Base-by-base conservation (phyloP, 1,139 yeast species). In the Groenewaldozyma auringiensis region DNA sequence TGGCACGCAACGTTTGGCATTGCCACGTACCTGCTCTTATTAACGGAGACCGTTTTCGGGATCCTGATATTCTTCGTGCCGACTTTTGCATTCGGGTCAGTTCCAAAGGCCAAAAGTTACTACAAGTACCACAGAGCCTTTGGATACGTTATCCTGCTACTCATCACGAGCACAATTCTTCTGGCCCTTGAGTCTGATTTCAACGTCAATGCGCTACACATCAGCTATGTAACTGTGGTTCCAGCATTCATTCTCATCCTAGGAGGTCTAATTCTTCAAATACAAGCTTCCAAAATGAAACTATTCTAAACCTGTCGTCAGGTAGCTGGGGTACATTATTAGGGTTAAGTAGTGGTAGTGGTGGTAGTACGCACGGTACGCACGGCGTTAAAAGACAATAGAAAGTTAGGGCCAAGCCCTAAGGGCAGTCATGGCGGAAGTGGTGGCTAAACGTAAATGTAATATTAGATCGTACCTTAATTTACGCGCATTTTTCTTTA, bases 1-100 rank as follows among this genome's bases (percentile, higher is more conserved):
- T 56, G 62, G 53, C 66, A 62, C 47, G 63, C 60, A 31, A 47
- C 49, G n/a, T 48, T 61, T 40, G 66, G 65, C 8, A 37, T 58
- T 20, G 21, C 49, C 21, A 56, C 64, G n/a, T 53, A 51, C 39
- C 37, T 41, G 4, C 38, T 52, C 2, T 46, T 61, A 29, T 38
- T 51, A 3, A 46, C 40, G 3, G 54, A 53, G 17, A 45, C 53
- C 32, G 31, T 52, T 27, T 51, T 55, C 31, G 66, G 66, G 3
- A 47, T 53, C 16, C 52, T 56, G 3, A 53, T 53, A 34, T 62
- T 52, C 45, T 62, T 60, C 57, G 38, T 53, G 38, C 64, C 66
- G 2, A 45, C 32, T 4, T 43, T 37, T 25, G 44, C 59, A 21
- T 56, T 59, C 46, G 65, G 66, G 14, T 55, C 62, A 2, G 55